Evolutionary conservation across 2,329 filamentous ascomycete species (phyloP).

Genomic region (Fusarium pilosicola): DNA sequence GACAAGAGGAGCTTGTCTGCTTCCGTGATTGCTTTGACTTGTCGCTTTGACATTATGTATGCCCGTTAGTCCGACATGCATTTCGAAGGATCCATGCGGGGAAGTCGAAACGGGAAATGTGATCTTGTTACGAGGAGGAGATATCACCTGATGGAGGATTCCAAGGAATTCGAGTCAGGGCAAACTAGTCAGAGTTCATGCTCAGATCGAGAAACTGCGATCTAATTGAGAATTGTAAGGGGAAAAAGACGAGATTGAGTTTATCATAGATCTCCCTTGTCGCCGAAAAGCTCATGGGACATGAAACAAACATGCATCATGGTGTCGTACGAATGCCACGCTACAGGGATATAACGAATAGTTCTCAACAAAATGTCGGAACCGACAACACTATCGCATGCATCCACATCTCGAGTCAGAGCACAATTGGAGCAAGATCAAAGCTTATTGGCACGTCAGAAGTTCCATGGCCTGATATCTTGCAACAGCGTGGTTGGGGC

Average conservation of each 20-base stretch:
- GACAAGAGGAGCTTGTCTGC: neutral
- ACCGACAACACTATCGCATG: neutral
- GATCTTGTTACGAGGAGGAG: neutral
- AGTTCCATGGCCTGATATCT: neutral
- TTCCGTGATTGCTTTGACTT: neutral
- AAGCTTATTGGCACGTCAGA: neutral
- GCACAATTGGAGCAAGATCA: too few relatives aligned
- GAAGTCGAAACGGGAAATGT: neutral
- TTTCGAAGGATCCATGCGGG: neutral
- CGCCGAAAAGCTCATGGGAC: too few relatives aligned
- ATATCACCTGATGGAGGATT: neutral
- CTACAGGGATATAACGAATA: neutral
- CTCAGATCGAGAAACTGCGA: too few relatives aligned
- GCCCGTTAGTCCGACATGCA: slow-evolving; percentile 19
- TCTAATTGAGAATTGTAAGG: too few relatives aligned
- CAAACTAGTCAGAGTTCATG: neutral
- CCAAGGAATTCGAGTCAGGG: neutral
- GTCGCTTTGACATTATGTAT: neutral
- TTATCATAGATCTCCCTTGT: neutral
- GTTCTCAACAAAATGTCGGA: neutral
- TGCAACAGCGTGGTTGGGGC: neutral
- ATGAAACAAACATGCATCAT: neutral
- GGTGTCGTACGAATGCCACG: neutral
- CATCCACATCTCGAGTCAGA: neutral
- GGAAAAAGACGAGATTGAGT: too few relatives aligned